Percentiles rank a stretch among this genome's conserved stretches.
phyloP scores from a whole-genome alignment of 306 rosid genomes.

The Hippophae tibetana region DNA sequence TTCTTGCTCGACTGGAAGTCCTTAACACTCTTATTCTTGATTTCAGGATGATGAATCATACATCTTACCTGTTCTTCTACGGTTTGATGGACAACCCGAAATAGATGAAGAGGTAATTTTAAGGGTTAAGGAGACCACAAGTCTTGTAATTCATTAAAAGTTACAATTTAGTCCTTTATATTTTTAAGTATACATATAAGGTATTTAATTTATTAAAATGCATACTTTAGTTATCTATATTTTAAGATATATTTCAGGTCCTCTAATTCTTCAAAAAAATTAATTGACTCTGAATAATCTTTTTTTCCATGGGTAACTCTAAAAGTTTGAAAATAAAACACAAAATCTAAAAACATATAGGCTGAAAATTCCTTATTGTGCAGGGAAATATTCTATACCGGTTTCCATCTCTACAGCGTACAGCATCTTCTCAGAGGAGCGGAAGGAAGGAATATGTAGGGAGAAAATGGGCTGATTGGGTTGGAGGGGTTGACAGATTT shows the following conservation, averaged over 20 bases:
- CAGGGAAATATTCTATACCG: constrained; percentile 96
- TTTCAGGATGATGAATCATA: constrained; percentile 91
- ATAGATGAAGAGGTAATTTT: constrained; percentile 87
- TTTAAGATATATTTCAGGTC: too few relatives aligned
- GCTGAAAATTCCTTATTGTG: constrained; percentile 26
- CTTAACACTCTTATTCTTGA: constrained; percentile 24
- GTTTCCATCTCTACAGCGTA: constrained; percentile 88
- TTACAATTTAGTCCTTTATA: background rate
- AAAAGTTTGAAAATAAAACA: too few relatives aligned
- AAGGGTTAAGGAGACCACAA: constrained; percentile 11
- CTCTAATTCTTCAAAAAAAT: too few relatives aligned
- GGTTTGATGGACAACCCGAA: constrained; percentile 88
- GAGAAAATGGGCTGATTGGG: constrained; percentile 87
- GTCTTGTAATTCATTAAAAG: constrained; percentile 5
- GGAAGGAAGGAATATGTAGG: constrained; percentile 90
- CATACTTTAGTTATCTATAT: too few relatives aligned
- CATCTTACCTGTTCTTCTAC: constrained; percentile 82
- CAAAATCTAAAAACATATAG: too few relatives aligned
- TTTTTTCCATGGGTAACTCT: too few relatives aligned
- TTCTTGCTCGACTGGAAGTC: constrained; percentile 14
- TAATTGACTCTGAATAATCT: too few relatives aligned
- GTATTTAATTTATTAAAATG: background rate
- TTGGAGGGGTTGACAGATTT: constrained; percentile 67
- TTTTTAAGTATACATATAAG: constrained; percentile 1
- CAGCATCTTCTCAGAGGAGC: constrained; percentile 69